phyloP scores from a whole-genome alignment of 2,329 filamentous ascomycete species.

The Talaromyces verruculosus region DNA sequence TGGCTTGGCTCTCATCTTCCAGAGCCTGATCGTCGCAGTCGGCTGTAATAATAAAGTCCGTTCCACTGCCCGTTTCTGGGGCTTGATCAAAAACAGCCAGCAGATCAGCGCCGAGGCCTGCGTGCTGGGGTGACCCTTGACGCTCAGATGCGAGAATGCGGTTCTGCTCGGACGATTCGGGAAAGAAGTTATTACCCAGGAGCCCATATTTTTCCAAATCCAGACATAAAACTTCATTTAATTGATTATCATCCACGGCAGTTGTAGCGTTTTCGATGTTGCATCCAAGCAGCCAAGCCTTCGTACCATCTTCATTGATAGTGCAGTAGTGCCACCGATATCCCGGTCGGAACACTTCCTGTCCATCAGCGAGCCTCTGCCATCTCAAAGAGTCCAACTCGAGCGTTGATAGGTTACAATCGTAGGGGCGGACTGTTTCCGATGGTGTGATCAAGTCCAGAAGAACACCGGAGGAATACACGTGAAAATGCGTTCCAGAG shows the following conservation, averaged over 20 bases:
- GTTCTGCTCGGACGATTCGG: slow-evolving; percentile 53
- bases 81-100: slow-evolving; percentile 82
- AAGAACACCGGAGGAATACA: slow-evolving; percentile 87
- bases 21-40: slow-evolving; percentile 63
- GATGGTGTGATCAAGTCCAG: slow-evolving; percentile 94
- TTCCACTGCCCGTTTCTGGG: slow-evolving; percentile 79
- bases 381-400: slow-evolving; percentile 85
- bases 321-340: slow-evolving; percentile 99
- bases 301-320: slow-evolving; percentile 90
- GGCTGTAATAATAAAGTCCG: slow-evolving; percentile 89
- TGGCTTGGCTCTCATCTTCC: slow-evolving; percentile 56
- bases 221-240: slow-evolving; percentile 91
- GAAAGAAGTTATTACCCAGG: slow-evolving; percentile 71
- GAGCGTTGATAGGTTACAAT: slow-evolving; percentile 86
- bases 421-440: slow-evolving; percentile 77
- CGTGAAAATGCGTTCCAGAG: slow-evolving; percentile 90
- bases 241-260: slow-evolving; percentile 78
- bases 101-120: slow-evolving; percentile 78
- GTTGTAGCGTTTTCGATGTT: slow-evolving; percentile 66
- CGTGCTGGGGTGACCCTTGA: slow-evolving; percentile 53
- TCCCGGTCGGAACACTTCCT: slow-evolving; percentile 86
- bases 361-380: slow-evolving; percentile 92
- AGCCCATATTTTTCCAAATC: slow-evolving; percentile 90
- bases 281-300: slow-evolving; percentile 94
- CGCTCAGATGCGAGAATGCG: slow-evolving; percentile 55